phyloP scores from a whole-genome alignment of 2,329 filamentous ascomycete species.

The Botrytis squamosa region DNA sequence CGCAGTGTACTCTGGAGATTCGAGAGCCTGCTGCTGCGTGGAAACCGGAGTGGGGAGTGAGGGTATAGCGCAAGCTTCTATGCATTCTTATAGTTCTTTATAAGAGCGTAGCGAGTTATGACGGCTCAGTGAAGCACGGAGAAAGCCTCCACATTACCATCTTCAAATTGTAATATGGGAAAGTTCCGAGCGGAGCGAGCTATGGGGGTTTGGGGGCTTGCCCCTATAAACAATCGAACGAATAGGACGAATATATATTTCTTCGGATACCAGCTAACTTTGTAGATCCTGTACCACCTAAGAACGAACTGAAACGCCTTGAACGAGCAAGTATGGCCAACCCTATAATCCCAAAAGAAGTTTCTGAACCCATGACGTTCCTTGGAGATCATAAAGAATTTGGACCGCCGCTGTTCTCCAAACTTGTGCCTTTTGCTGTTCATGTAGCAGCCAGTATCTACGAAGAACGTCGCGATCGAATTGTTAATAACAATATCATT shows the following conservation, averaged over 20 bases:
- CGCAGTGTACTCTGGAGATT: neutral
- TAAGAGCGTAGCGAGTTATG: neutral
- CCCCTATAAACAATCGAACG: neutral
- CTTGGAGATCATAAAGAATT: constrained; percentile 79
- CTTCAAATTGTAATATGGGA: neutral
- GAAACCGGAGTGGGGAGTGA: neutral
- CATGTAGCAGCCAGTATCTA: constrained; percentile 96
- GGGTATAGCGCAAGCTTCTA: neutral
- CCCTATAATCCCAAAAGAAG: constrained; percentile 74
- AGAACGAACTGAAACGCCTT: constrained; percentile 80
- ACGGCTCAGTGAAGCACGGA: neutral
- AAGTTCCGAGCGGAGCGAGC: neutral
- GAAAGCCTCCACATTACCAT: neutral
- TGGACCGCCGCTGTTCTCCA: constrained; percentile 81
- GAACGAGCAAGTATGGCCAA: constrained; percentile 88
- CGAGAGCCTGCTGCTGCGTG: neutral
- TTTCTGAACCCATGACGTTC: constrained; percentile 75
- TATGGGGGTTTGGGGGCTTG: neutral
- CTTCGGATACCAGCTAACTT: constrained; percentile 37
- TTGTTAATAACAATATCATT: constrained; percentile 85
- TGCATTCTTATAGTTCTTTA: neutral
- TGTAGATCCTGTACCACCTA: constrained; percentile 73
- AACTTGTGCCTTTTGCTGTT: constrained; percentile 91
- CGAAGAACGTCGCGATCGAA: constrained; percentile 82
- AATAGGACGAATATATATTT: neutral